These are phyloP conservation scores for Suillus ampliporus DNA, from an alignment of 768 basidiomycete species.

Conservation along the genomic window DNA sequence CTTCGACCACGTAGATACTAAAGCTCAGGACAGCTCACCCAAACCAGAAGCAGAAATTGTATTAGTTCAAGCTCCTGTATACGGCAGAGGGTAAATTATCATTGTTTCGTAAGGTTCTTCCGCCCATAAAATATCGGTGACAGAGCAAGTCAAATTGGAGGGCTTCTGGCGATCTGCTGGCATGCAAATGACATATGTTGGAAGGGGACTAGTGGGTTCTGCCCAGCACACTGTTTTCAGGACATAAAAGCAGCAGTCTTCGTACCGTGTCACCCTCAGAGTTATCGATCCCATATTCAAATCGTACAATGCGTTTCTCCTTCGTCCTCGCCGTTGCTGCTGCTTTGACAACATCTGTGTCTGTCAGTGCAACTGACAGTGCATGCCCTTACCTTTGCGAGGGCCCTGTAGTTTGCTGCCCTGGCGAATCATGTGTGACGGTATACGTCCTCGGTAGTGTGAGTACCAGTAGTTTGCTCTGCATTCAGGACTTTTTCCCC, in stretches of 20 bases:
- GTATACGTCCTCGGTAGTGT: too few relatives aligned
- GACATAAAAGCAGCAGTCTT: not conserved
- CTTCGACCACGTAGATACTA: too few relatives aligned
- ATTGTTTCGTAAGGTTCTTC: not conserved
- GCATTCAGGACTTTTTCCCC: not conserved
- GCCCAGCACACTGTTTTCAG: not conserved
- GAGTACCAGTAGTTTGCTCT: not conserved
- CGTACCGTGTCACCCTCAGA: not conserved
- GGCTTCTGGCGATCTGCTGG: not conserved
- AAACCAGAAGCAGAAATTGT: too few relatives aligned
- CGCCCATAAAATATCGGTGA: too few relatives aligned
- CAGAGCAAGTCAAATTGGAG: not conserved
- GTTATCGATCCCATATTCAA: not conserved
- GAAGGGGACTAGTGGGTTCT: not conserved
- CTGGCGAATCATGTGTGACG: not conserved
- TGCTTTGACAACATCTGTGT: not conserved
- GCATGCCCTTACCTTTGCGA: too few relatives aligned
- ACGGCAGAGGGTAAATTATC: not conserved
- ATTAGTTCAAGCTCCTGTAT: not conserved
- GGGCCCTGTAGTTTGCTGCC: not conserved
- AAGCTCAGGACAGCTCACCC: too few relatives aligned
- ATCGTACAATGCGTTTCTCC: not conserved
- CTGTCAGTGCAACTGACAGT: too few relatives aligned
- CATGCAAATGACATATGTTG: not conserved
- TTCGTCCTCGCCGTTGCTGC: not conserved